Evolutionary conservation across 2,329 filamentous ascomycete genomes (phyloP), one percentile per base, ranked within the genome.

Genomic region (Fusarium longipes): DNA sequence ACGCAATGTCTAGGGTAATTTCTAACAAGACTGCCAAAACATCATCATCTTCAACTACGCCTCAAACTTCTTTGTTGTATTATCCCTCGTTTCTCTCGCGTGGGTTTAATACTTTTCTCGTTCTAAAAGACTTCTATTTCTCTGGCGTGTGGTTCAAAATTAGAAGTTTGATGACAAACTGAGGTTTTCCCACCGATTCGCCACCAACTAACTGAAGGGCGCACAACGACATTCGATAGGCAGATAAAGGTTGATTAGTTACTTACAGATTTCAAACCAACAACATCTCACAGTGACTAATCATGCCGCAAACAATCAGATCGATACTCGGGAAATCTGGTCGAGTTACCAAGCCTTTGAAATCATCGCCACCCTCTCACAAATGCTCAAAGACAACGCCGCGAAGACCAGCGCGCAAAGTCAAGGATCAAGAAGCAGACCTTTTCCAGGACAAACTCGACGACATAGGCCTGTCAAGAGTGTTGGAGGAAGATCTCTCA

Each of bases 401-500:
- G 10, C 73, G 68, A 45, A 74, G 74, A 65, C 57, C 61, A 24
- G 69, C 67, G 12, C 66, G 62, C 47, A 67, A 65, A 35, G n/a
- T 60, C 11, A 69, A 68, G 22, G 64, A 74, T 12, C 65, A 73
- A 18, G 67, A 73, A 22, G 70, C 68, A 4, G 72, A 73, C 9
- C 64, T 76, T n/a, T 81, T 81, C 42, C 70, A 75, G n/a, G 74
- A 79, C 49, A 82, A 81, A 44, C 83, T 93, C 17, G 84, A 89
- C 42, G 89, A 92, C 70, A 76, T 81, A 15, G 90, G 89, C 12
- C 78, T 87, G 11, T 80, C 87, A 17, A 79, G 81, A 30, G 81
- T 84, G 5, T 79, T 92, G 1, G 82, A 83, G 14, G 79, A 82
- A 30, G 84, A 89, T 65, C 78, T 87, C 15, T 83, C 81, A 27